phyloP scores from a whole-genome alignment of 2,329 filamentous ascomycete genomes.

The Ambrosiella cleistominuta region DNA sequence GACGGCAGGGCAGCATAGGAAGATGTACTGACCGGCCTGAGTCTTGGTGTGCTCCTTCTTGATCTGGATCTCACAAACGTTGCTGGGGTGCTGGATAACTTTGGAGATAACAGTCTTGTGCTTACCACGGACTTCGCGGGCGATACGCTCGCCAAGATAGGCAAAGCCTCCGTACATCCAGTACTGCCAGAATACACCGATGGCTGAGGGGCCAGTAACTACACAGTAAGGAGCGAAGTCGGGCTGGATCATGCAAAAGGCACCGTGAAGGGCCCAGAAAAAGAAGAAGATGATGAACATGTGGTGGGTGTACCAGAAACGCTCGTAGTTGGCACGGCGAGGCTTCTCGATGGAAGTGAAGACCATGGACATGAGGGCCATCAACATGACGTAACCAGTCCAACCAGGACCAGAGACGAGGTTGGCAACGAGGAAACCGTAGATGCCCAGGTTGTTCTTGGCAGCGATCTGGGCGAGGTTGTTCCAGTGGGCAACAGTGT shows the following conservation, averaged over 20 bases:
- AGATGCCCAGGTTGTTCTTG: conserved; percentile 59
- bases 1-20: conserved; percentile 71
- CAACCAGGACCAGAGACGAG: conserved; percentile 66
- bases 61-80: conserved; percentile 81
- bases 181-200: conserved; percentile 77
- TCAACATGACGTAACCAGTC: conserved; percentile 73
- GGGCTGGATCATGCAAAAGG: conserved; percentile 80
- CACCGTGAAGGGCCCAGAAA: conserved; percentile 80
- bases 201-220: conserved; percentile 43
- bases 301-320: conserved; percentile 84
- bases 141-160: conserved; percentile 63
- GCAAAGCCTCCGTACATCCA: conserved; percentile 73
- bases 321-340: conserved; percentile 65
- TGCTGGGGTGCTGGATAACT: conserved; percentile 76
- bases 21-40: conserved; percentile 70
- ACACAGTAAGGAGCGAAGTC: conserved; percentile 65
- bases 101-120: conserved; percentile 79
- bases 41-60: conserved; percentile 79
- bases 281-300: conserved; percentile 78
- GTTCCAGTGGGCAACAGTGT: conserved; percentile 75
- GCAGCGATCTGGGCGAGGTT: conserved; percentile 64
- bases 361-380: conserved; percentile 62
- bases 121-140: conserved; percentile 59
- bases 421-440: conserved; percentile 61
- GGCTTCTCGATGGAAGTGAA: conserved; percentile 61